Conservation (phyloP, 306 rosid genomes). For the Rosa lucieae region DNA sequence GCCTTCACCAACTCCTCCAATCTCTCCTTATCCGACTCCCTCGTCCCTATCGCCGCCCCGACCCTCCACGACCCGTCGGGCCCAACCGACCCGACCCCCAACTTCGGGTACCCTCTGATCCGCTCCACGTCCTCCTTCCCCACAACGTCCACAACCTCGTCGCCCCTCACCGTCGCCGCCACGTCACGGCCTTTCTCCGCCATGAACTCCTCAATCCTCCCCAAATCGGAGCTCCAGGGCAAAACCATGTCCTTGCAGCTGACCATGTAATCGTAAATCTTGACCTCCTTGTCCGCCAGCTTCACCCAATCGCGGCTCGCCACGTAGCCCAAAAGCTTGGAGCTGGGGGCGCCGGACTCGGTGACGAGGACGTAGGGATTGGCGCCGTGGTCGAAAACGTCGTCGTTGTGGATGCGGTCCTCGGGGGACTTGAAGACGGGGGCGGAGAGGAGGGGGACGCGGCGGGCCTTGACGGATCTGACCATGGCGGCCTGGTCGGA, state of each 20-base stretch:
- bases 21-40: constrained; percentile 82
- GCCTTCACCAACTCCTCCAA: constrained; percentile 73
- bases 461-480: constrained; percentile 65
- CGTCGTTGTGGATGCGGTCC: constrained; percentile 37
- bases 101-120: no score
- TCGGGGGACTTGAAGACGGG: constrained; percentile 53
- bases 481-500: constrained; percentile 56
- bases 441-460: constrained; percentile 62
- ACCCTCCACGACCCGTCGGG: no score
- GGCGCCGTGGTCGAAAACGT: constrained; percentile 41
- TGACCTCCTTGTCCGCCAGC: constrained; percentile 36
- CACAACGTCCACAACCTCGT: no score
- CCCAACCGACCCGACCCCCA: no score
- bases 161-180: no score
- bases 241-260: constrained; percentile 29
- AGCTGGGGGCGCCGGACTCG: constrained; percentile 41
- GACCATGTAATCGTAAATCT: constrained; percentile 50
- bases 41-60: no score
- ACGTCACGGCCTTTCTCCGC: no score
- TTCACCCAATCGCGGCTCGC: constrained; percentile 46
- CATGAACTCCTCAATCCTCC: constrained; percentile 25
- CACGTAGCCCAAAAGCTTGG: constrained; percentile 62
- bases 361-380: constrained; percentile 60
- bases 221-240: constrained; percentile 55
- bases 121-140: no score